Evolutionary conservation across 2,329 filamentous ascomycete genomes (phyloP), one percentile per base, ranked within the genome.

Genomic region (Colletotrichum viniferum): DNA sequence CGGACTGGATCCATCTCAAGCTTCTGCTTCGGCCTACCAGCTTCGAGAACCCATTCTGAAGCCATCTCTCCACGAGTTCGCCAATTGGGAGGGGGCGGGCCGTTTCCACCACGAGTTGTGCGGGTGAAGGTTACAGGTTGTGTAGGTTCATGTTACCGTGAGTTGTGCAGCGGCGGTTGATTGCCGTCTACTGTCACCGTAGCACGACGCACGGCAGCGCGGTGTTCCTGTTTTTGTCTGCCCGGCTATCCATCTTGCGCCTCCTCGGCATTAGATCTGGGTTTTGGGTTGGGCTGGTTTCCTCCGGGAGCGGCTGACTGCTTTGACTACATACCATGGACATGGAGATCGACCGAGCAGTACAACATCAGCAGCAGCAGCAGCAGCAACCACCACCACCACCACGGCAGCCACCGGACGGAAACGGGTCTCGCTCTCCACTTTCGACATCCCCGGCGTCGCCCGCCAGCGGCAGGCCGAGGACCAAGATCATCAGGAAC

Each of bases 401-500:
- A 5, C 26, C 26, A 24, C 24, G 24, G 32, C 62, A 26, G 32
- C 32, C 43, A 43, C 36, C 58, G 21, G 48, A 72, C n/a, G 58
- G 38, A 43, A 69, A 38, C 36, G 43, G 63, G 28, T 13, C 62
- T 12, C 63, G n/a, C 21, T 75, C 72, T 26, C 58, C 68, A 43
- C 58, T 43, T 9, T 65, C 74, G n/a, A 26, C 63, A 16, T 67
- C 70, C 24, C 58, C 43, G 55, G 34, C 28, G 38, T 75, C 69
- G 14, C 73, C 73, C 10, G 63, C 26, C 21, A 73, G 26, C 36
- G 64, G 48, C 13, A 62, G 73, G 28, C 9, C 58, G 48, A 63
- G 48, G 63, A 21, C 73, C 63, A 69, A 64, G 43, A 60, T 69
- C 36, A 24, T 60, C 34, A 67, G 69, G n/a, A 81, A 80, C 43